Percentiles rank a stretch among this genome's conserved stretches.
Evolutionary conservation across 2,329 filamentous ascomycete genomes (phyloP).

Genomic region (Akanthomyces lecanii): DNA sequence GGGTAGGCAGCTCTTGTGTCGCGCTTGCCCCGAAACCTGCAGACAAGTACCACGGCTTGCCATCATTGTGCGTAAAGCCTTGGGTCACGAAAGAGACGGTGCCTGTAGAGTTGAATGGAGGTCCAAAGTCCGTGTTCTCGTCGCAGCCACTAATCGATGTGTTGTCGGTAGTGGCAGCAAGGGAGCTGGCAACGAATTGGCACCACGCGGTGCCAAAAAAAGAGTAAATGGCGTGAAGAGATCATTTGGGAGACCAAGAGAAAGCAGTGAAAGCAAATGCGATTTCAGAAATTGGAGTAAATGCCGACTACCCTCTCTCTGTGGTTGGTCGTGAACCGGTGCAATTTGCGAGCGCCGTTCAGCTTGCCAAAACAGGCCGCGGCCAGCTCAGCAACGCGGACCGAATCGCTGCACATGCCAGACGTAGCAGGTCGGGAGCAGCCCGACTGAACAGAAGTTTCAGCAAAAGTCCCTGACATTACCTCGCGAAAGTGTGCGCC

Average conservation of each 20-base stretch:
- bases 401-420: too few relatives aligned
- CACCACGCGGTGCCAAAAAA: constrained; percentile 1
- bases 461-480: neutral
- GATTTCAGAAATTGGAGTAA: too few relatives aligned
- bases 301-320: too few relatives aligned
- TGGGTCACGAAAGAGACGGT: neutral
- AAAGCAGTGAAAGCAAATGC: neutral
- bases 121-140: neutral
- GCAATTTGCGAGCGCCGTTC: too few relatives aligned
- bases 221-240: neutral
- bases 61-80: neutral
- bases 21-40: neutral
- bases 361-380: too few relatives aligned
- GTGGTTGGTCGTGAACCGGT: too few relatives aligned
- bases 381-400: too few relatives aligned
- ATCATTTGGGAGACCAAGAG: neutral
- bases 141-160: neutral
- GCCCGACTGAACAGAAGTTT: too few relatives aligned
- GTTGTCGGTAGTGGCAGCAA: neutral
- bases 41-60: neutral
- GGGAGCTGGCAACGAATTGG: neutral
- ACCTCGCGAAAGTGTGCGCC: neutral
- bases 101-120: neutral
- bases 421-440: too few relatives aligned
- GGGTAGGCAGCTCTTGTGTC: neutral